A percentile compares a stretch with the other conserved stretches of the same genome.
phyloP scores from a whole-genome alignment of 768 basidiomycete genomes.

The Boletus coccyginus region DNA sequence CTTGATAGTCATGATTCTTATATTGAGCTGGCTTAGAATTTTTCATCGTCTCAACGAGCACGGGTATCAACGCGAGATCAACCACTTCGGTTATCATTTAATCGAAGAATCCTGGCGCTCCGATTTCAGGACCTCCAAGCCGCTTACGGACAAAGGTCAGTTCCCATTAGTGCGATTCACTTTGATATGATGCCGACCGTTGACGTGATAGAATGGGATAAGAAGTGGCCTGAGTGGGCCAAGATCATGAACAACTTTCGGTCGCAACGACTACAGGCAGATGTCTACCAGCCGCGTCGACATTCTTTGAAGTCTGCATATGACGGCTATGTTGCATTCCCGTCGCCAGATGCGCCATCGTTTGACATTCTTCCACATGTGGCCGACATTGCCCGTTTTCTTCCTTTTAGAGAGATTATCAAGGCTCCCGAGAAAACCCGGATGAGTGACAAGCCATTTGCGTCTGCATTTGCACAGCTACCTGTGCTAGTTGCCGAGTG shows the following conservation, averaged over 20 bases:
- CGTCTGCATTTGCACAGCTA: conserved; percentile 8
- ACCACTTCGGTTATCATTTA: fast-evolving
- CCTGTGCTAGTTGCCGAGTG: conserved; percentile 3
- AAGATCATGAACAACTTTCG: conserved; percentile 1
- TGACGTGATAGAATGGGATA: conserved; percentile 1
- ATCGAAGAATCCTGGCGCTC: background rate
- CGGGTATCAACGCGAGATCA: conserved; percentile 5
- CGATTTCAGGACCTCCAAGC: conserved; percentile 1
- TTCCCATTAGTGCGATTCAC: no score
- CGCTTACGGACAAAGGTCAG: conserved; percentile 10
- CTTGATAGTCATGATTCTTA: background rate
- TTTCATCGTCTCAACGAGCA: conserved; percentile 2
- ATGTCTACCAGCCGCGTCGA: conserved; percentile 1
- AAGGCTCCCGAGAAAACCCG: background rate
- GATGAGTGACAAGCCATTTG: background rate
- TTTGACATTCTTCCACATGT: background rate
- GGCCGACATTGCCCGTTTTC: background rate
- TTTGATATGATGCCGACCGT: background rate
- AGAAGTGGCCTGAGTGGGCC: background rate
- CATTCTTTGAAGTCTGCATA: background rate
- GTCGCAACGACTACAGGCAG: background rate
- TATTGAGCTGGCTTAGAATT: conserved; percentile 3
- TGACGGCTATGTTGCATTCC: background rate
- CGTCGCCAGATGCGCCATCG: background rate
- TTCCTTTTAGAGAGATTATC: background rate